Evolutionary conservation across 768 basidiomycete genomes (phyloP), one percentile per base, ranked within the genome.

Genomic region (Tulasnella sp.): DNA sequence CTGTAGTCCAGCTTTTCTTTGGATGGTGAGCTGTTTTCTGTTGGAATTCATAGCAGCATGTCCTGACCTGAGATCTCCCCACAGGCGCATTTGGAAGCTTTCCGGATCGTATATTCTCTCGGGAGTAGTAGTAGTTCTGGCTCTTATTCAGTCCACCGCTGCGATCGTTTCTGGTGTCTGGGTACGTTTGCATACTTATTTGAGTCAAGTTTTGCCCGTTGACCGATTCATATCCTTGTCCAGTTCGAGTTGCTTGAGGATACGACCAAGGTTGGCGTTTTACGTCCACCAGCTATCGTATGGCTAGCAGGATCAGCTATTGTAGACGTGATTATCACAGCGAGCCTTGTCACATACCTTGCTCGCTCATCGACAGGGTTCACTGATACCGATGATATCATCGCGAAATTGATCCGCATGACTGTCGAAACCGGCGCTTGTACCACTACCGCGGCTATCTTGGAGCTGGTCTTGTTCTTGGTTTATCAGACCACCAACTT

Each of bases 281-380:
- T 53, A 19, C 22, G 20, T 40, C 29, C 53, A 9, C 32, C 51
- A 13, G 53, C 53, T 13, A 54, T 37, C n/a, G 43, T 54, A 5
- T 54, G 53, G 53, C 53, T 54, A 33, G 51, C 27, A 16, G 53
- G 53, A 20, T 55, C 50, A 1, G 53, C n/a, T n/a, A n/a, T n/a
- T 31, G 25, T 20, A 4, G 53, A 54, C 41, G 53, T 54, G 6
- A 35, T 53, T 33, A 54, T 54, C 8, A 43, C 53, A 10, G 29
- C 29, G 20, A 46, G 33, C 27, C 20, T 54, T 2, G 51, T 54
- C 20, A 24, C 19, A 16, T 45, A 33, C n/a, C 37, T 54, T 37
- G n/a, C 33, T 9, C 25, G 37, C 13, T 22, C 53, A 12, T 19
- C 20, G 12, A 39, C 53, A 12, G 53, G 53, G 16, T 54, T 54